Evolutionary conservation across 2,329 filamentous ascomycete genomes (phyloP).

Genomic region (Paecilomyces dactylethromorphus): DNA sequence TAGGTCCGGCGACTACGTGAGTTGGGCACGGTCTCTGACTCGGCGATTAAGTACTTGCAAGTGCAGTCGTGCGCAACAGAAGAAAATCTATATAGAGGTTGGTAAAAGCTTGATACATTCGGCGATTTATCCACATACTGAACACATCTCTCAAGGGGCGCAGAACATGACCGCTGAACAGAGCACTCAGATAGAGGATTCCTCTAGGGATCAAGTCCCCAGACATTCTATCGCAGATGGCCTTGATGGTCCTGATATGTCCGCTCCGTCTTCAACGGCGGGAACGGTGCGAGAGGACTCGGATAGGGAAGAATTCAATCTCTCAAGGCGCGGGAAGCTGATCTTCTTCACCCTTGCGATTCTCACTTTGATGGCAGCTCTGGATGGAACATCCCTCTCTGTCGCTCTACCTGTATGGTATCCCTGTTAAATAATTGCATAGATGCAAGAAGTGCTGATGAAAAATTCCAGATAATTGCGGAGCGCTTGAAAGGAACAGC

Average conservation of each 20-base stretch:
- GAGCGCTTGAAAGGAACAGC: constrained; percentile 25
- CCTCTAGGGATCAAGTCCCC: neutral
- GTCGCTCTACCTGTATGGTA: constrained; percentile 48
- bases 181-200: neutral
- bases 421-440: neutral
- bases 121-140: neutral
- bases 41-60: no score
- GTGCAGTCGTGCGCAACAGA: no score
- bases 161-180: neutral
- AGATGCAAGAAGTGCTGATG: neutral
- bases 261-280: neutral
- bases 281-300: neutral
- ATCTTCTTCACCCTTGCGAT: constrained; percentile 25
- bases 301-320: neutral
- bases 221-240: neutral
- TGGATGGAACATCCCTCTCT: constrained; percentile 60
- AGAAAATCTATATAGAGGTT: neutral
- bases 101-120: neutral
- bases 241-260: neutral
- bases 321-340: constrained; percentile 2
- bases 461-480: constrained; percentile 21
- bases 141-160: neutral
- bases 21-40: no score
- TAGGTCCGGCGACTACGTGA: no score
- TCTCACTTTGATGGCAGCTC: constrained; percentile 55